Evolutionary conservation across 106 monocot genomes (phyloP).

Genomic region (Iris macrosiphon): DNA sequence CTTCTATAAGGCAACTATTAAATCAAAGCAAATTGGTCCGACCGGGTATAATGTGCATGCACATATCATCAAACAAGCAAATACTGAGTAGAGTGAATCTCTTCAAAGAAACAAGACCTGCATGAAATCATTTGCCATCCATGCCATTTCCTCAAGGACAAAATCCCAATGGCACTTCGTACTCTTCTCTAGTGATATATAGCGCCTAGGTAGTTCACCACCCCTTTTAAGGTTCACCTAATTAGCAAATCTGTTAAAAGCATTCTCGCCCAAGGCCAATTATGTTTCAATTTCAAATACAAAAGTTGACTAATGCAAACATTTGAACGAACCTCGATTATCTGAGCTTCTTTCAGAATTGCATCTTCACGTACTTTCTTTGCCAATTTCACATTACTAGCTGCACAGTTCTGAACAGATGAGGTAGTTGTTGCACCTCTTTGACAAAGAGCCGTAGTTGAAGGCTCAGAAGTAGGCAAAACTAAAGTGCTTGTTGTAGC

Average conservation of each 20-base stretch:
- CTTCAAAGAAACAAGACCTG: constrained; percentile 50
- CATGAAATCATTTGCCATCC: constrained; percentile 99
- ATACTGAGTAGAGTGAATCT: neutral
- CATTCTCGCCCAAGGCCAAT: neutral
- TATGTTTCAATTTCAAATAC: neutral
- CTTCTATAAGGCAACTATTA: neutral
- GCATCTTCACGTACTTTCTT: constrained; percentile 73
- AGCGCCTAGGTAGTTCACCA: constrained; percentile 33
- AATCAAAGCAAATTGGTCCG: neutral
- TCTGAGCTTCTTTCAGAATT: constrained; percentile 67
- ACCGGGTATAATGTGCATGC: neutral
- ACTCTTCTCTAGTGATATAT: constrained; percentile 36
- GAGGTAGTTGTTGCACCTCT: constrained; percentile 13
- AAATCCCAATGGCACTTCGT: constrained; percentile 88
- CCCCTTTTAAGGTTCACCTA: constrained; percentile 68
- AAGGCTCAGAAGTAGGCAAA: constrained; percentile 12
- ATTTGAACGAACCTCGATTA: constrained; percentile 64
- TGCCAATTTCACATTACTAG: constrained; percentile 17
- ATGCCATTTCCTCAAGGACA: constrained; percentile 98
- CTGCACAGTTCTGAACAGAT: constrained; percentile 29
- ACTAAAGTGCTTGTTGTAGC: neutral
- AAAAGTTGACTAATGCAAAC: neutral
- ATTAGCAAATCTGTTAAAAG: constrained; percentile 11
- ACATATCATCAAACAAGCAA: constrained; percentile 1
- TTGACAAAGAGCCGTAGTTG: constrained; percentile 3